Base-by-base conservation (phyloP, 179 eudicot genomes). In the Gypsophila paniculata region DNA sequence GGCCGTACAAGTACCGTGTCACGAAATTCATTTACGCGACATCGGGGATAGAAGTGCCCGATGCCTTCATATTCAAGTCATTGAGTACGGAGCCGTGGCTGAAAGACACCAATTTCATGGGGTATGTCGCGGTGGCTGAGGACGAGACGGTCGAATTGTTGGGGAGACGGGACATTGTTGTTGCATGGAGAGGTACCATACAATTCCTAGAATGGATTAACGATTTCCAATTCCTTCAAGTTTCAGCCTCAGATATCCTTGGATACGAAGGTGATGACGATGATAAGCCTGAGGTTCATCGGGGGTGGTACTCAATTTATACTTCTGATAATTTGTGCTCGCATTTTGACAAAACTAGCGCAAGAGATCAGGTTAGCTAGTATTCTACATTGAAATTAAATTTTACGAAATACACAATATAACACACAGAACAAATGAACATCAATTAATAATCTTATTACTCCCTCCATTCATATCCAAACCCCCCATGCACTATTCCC, bases 261-360 rank as follows among this genome's bases (percentile, higher is more conserved):
- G 71, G 55, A 61, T 42, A 49, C 61, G 73, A 57, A 10, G 83
- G 25, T 5, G 72, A 14, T 23, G 78, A 61, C 2, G 59, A 75
- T 22, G 55, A 18, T 49, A 72, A 68, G 29, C 70, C 86, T 4
- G 75, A 70, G 79, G 89, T 94, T 70, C 97, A 91, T 58, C 78
- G 76, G 29, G 99, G 99, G 5, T 94, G 90, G 90, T 53, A 81
- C 74, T 91, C 96, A 0, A 75, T 94, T 19, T 91, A 91, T 69
- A 91, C 96, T 21, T 87, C 91, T 0, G 77, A 75, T 34, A 85
- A 90, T 81, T 78, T 83, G 0, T 74, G 42, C 11, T 91, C 97
- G 13, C 82, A 81, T 0, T 90, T 84, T 64, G 85, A 84, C 11
- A 85, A 86, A 59, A 75, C 83, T n/a, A 87, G 95, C 69, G 99